These are phyloP conservation scores for Kodamaea leandrae DNA, from an alignment of 805 yeast species.

Conservation along the genomic window DNA sequence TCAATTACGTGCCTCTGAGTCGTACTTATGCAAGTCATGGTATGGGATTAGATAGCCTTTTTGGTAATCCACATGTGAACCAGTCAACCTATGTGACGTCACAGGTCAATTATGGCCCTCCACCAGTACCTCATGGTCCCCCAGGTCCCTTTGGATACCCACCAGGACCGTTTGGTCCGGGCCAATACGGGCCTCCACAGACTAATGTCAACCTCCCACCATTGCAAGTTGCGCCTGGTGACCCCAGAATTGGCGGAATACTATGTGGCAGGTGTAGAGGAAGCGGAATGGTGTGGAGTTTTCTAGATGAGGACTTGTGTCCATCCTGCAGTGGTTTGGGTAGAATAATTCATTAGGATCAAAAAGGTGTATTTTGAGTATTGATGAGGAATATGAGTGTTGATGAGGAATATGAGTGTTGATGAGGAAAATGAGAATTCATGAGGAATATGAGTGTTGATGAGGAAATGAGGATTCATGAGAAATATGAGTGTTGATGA, in stretches of 20 bases:
- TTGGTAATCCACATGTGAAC: conserved; percentile 4
- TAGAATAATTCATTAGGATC: conserved; percentile 31
- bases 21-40: conserved; percentile 9
- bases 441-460: no score
- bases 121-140: conserved; percentile 4
- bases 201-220: conserved; percentile 7
- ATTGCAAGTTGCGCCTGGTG: conserved; percentile 63
- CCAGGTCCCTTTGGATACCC: conserved; percentile 3
- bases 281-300: conserved; percentile 47
- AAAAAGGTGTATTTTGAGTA: no score
- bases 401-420: no score
- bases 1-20: conserved; percentile 7
- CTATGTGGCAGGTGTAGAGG: conserved; percentile 75
- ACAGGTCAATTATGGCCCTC: conserved; percentile 2
- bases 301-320: conserved; percentile 63
- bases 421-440: no score
- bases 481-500: no score
- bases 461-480: no score
- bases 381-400: not conserved
- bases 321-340: conserved; percentile 68
- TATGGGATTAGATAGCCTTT: conserved; percentile 6
- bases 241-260: conserved; percentile 69
- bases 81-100: conserved; percentile 1
- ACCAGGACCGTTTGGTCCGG: conserved; percentile 3
- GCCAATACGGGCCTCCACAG: conserved; percentile 5